Evolutionary conservation across 2,329 filamentous ascomycete genomes (phyloP).

Genomic region (Aureobasidium sp.): DNA sequence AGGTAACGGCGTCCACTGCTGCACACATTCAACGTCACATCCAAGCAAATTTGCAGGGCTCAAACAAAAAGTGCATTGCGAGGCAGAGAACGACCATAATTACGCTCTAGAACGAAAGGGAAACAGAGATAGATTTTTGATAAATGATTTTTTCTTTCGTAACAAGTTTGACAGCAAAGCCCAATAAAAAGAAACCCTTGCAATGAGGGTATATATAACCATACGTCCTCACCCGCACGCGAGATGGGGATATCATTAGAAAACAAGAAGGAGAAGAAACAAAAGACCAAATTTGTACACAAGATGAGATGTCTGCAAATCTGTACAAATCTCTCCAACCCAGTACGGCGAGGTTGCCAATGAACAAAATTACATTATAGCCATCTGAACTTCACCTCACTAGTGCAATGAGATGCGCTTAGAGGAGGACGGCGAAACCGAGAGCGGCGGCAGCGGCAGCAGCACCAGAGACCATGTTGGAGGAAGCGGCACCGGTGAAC

Average conservation of each 20-base stretch:
- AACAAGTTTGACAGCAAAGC: conserved; percentile 13
- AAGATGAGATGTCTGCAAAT: neutral
- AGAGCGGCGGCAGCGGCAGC: conserved; percentile 48
- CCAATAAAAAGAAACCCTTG: conserved; percentile 12
- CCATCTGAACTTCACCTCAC: neutral
- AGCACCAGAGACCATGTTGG: conserved; percentile 45
- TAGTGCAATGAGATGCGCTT: conserved; percentile 12
- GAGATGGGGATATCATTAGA: conserved; percentile 10
- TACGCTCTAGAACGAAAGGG: neutral
- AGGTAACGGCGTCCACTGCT: too few species aligned
- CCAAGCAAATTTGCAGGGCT: neutral
- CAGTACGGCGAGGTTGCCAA: neutral
- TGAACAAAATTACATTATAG: neutral
- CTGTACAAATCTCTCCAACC: neutral
- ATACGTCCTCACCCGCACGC: neutral
- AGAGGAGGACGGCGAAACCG: conserved; percentile 39
- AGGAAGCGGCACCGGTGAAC: conserved; percentile 47
- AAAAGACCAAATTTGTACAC: neutral
- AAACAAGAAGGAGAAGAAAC: neutral
- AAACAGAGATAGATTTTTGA: neutral
- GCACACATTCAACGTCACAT: neutral
- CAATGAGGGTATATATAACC: neutral
- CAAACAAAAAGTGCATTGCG: conserved; percentile 9
- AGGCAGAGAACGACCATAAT: neutral
- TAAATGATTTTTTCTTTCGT: neutral